phyloP scores from a whole-genome alignment of 164 flowering plant genomes.

The Magnolia changhungtana region DNA sequence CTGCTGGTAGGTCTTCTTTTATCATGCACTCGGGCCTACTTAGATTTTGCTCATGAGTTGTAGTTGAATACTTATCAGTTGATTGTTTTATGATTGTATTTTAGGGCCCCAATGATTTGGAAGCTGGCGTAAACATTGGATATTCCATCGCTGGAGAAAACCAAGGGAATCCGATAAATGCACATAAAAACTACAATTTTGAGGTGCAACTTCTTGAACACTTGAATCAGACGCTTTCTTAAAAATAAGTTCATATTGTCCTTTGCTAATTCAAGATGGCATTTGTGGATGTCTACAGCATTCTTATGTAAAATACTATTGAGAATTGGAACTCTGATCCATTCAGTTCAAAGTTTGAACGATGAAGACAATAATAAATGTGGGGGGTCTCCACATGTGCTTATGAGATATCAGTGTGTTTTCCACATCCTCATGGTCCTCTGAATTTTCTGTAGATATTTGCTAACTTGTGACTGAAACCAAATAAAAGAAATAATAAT shows the following conservation, averaged over 20 bases:
- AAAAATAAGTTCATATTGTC: neutral
- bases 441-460: too few relatives aligned
- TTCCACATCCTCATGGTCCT: too few relatives aligned
- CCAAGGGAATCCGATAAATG: slow-evolving; percentile 10
- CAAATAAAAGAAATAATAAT: too few relatives aligned
- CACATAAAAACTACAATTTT: slow-evolving; percentile 21
- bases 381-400: too few relatives aligned
- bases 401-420: too few relatives aligned
- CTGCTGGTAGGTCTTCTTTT: neutral
- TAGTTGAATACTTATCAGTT: neutral
- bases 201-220: slow-evolving; percentile 29
- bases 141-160: slow-evolving; percentile 18
- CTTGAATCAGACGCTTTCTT: neutral
- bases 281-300: neutral
- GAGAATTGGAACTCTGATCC: too few relatives aligned
- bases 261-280: neutral
- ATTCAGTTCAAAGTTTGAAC: too few relatives aligned
- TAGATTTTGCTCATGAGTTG: neutral
- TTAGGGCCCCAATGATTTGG: neutral
- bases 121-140: neutral
- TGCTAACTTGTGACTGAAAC: too few relatives aligned
- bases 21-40: neutral
- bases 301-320: neutral
- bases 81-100: neutral
- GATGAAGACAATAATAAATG: too few relatives aligned